Evolutionary conservation across 108 stramenopile species (phyloP).

Genomic region (Stephanodiscus triporus): DNA sequence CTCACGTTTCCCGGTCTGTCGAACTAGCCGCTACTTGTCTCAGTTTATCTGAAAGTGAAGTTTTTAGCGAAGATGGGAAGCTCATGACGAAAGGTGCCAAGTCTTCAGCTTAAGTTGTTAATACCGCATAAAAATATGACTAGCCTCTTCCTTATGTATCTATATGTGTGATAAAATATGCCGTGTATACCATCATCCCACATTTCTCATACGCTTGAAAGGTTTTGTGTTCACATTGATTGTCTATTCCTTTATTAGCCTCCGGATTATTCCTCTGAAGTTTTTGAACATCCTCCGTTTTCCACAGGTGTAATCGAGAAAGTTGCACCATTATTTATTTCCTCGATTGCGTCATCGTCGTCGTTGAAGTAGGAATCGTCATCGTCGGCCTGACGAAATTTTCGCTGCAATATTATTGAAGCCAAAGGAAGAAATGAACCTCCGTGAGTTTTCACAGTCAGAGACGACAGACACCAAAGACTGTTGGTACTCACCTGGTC

Average conservation of each 20-base stretch:
- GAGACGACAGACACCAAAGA: conserved; percentile 31
- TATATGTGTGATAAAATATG: too few relatives aligned
- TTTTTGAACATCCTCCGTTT: neutral
- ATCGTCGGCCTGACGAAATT: conserved; percentile 78
- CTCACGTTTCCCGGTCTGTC: conserved; percentile 81
- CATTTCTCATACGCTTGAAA: neutral
- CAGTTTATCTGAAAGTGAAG: conserved; percentile 52
- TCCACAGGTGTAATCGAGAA: neutral
- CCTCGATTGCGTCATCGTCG: conserved; percentile 41
- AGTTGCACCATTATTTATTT: neutral
- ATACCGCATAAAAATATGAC: too few relatives aligned
- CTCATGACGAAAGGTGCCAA: neutral
- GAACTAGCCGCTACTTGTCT: conserved; percentile 87
- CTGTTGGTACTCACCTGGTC: conserved; percentile 71
- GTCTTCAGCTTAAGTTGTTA: too few relatives aligned
- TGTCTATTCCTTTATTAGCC: neutral
- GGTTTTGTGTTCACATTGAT: neutral
- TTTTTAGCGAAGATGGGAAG: conserved; percentile 24
- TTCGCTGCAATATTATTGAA: conserved; percentile 44
- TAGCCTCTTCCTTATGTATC: too few relatives aligned
- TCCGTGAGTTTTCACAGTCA: conserved; percentile 8
- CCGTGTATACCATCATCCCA: neutral
- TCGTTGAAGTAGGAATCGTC: conserved; percentile 87
- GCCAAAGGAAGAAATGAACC: neutral
- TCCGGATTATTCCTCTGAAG: neutral